Conservation (phyloP, 495 filamentous ascomycete genomes). For the Podospora pseudocomata region DNA sequence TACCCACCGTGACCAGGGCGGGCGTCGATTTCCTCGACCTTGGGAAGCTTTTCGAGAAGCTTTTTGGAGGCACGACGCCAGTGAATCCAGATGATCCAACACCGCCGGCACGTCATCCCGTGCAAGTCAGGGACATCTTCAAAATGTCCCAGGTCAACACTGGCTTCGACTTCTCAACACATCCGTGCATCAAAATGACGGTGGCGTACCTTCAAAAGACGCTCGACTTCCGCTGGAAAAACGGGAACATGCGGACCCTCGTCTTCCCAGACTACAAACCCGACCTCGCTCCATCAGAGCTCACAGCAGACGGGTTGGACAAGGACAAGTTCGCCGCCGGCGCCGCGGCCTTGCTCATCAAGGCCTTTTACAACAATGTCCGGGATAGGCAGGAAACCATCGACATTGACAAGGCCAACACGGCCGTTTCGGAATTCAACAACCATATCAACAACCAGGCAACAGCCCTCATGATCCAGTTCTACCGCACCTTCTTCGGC, state of each 20-base stretch:
- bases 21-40: neutral
- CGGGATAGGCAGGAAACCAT: neutral
- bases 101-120: neutral
- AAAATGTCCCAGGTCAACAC: neutral
- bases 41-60: neutral
- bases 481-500: neutral
- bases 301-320: neutral
- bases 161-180: neutral
- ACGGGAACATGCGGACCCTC: neutral
- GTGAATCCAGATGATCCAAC: neutral
- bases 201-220: neutral
- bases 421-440: neutral
- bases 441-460: neutral
- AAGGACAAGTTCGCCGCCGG: neutral
- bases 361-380: neutral
- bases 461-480: neutral
- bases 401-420: neutral
- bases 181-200: neutral
- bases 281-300: neutral
- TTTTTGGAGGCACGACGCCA: neutral
- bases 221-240: neutral
- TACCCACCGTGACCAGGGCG: neutral
- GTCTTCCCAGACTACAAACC: neutral
- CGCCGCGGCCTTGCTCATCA: neutral
- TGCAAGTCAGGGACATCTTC: neutral